Conservation (phyloP, 2,329 filamentous ascomycete genomes). For the Ceratocystis harringtonii region DNA sequence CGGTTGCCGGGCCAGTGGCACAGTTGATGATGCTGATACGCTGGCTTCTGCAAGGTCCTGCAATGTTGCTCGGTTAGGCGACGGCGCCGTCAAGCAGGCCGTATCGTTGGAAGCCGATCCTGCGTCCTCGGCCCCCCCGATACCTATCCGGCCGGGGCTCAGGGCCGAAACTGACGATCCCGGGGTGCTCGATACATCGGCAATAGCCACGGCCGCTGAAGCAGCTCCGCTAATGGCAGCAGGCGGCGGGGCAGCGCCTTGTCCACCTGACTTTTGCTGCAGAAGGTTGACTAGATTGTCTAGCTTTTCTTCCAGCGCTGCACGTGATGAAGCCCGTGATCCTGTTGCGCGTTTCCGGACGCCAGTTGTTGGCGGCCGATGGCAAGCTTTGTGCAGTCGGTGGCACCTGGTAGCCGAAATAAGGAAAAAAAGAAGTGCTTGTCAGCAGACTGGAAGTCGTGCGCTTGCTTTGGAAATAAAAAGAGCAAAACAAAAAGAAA, state of each 20-base stretch:
- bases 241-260: no score
- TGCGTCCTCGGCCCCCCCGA: background rate
- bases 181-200: background rate
- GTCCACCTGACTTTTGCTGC: conserved; percentile 13
- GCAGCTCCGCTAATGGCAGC: background rate
- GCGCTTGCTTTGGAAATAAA: background rate
- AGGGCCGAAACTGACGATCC: background rate
- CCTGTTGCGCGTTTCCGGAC: conserved; percentile 11
- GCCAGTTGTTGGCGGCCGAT: conserved; percentile 18
- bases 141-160: background rate
- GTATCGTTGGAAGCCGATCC: background rate
- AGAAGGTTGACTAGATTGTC: conserved; percentile 23
- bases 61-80: conserved; percentile 11
- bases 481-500: background rate
- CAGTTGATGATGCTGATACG: conserved; percentile 5
- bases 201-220: background rate
- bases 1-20: background rate
- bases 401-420: conserved; percentile 23
- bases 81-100: background rate
- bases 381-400: conserved; percentile 29
- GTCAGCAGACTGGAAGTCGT: background rate
- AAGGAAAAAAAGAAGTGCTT: background rate
- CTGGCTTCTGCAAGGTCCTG: conserved; percentile 16
- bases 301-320: conserved; percentile 22
- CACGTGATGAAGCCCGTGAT: conserved; percentile 11